Percentiles rank a stretch among this genome's conserved stretches.
These are phyloP conservation scores for Leccinellum albellum DNA, from an alignment of 768 basidiomycete genomes.

Conservation along the genomic window DNA sequence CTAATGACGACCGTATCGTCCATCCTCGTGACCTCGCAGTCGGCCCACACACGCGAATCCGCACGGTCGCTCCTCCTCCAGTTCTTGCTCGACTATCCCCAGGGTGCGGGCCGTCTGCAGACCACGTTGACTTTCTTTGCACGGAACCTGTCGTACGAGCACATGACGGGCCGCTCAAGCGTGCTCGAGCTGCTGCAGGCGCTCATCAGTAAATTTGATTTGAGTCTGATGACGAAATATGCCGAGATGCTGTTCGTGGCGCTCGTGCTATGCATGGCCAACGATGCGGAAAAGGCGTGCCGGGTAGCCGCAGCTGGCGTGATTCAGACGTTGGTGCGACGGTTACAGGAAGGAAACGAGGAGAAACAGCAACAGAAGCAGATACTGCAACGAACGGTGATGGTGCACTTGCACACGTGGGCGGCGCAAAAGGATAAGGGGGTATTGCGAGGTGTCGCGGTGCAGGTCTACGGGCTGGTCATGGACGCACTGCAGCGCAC, in stretches of 20 bases:
- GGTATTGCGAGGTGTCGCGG: slow-evolving; percentile 66
- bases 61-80: slow-evolving; percentile 86
- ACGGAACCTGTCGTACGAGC: slow-evolving; percentile 85
- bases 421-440: slow-evolving; percentile 55
- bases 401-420: slow-evolving; percentile 81
- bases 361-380: slow-evolving; percentile 46
- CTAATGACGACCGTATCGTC: slow-evolving; percentile 91
- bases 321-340: slow-evolving; percentile 69
- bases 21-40: slow-evolving; percentile 92
- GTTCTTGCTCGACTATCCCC: slow-evolving; percentile 96
- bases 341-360: slow-evolving; percentile 60
- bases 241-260: slow-evolving; percentile 87
- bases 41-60: slow-evolving; percentile 84
- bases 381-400: slow-evolving; percentile 49
- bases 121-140: slow-evolving; percentile 89
- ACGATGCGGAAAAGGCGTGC: slow-evolving; percentile 88
- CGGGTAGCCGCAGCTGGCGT: slow-evolving; percentile 84
- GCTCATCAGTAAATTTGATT: slow-evolving; percentile 80
- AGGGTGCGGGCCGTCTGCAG: slow-evolving; percentile 86
- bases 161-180: slow-evolving; percentile 89
- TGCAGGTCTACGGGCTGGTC: slow-evolving; percentile 80
- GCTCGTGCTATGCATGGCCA: slow-evolving; percentile 88
- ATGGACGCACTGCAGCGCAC: slow-evolving; percentile 62
- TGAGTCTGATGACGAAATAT: slow-evolving; percentile 68
- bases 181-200: slow-evolving; percentile 91